Conservation (phyloP, 768 basidiomycete genomes). For the Agaricus subrufescens region DNA sequence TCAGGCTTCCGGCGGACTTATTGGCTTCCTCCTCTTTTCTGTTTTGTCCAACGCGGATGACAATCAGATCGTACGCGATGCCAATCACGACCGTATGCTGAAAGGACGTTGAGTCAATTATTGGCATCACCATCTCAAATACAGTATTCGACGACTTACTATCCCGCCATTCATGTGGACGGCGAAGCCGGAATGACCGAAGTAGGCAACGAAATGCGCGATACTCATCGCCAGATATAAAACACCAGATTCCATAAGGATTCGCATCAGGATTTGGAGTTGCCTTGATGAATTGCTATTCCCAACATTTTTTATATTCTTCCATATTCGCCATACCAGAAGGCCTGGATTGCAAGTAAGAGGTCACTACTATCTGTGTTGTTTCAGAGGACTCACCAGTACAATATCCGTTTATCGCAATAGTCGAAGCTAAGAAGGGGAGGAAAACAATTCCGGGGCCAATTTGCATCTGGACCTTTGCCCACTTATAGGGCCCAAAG, state of each 20-base stretch:
- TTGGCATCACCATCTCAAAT: not conserved
- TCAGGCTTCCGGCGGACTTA: not conserved
- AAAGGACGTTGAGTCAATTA: not conserved
- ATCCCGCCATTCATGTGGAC: not conserved
- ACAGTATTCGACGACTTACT: not conserved
- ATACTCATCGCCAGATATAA: slow-evolving; percentile 3
- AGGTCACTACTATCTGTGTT: not conserved
- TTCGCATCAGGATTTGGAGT: slow-evolving; percentile 1
- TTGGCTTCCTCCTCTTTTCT: not conserved
- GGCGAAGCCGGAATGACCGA: not conserved
- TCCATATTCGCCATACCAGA: not conserved
- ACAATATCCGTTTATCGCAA: slow-evolving; percentile 7
- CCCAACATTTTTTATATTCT: not conserved
- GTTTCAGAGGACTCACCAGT: not conserved
- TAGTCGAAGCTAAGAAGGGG: slow-evolving; percentile 11
- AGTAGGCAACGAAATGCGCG: slow-evolving; percentile 1
- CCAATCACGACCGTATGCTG: slow-evolving; percentile 1
- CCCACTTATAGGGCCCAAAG: slow-evolving; percentile 3
- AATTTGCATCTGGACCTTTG: slow-evolving; percentile 1
- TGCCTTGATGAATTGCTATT: not conserved
- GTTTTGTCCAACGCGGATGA: not conserved
- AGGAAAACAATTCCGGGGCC: slow-evolving; percentile 7
- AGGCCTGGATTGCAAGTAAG: not conserved
- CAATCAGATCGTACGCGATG: slow-evolving; percentile 2
- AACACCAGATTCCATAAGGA: slow-evolving; percentile 6